Evolutionary conservation across 1,284 basidiomycete genomes (phyloP), one percentile per base, ranked within the genome.

Genomic region (Trichosporon ovoides): DNA sequence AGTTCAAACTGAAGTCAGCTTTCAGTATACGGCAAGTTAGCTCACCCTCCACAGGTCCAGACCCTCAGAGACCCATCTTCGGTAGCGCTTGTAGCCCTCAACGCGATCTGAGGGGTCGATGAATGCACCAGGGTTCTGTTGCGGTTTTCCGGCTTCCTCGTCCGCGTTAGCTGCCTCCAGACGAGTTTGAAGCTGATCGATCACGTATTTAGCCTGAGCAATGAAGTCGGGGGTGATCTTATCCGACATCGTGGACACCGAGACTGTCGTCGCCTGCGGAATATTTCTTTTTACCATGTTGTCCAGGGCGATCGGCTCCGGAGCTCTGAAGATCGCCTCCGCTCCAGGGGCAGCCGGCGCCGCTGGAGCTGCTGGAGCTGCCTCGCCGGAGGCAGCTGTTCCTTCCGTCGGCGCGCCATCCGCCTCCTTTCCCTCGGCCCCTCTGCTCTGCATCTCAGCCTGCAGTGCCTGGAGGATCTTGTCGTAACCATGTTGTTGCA

Each of bases 11-110:
- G 70, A 5, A 33, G 36, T 43, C 31, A 57, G 49, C 55, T 33
- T 53, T 56, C 51, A n/a, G n/a, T 63, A 19, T 50, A 81, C 82
- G 64, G 75, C 91, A 84, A 91, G n/a, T n/a, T n/a, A 90, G 71
- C 33, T 88, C 87, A 77, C 89, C 48, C 92, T 92, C 94, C 94
- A 97, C n/a, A 86, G 81, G 73, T 95, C 91, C 58, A 97, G 81
- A 68, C 74, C 73, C 20, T 67, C 67, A 59, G 75, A 73, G 19
- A 79, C 75, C 77, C 77, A 79, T 58, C 91, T 88, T 59, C 85
- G 82, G 71, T 90, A 94, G 1, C 91, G 88, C 68, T 88, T 86
- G 58, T 91, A 89, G 62, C 77, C 77, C 51, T 70, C 69, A 1
- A 74, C 66, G 22, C 90, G 87, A 74, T 96, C 93, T 14, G 87